phyloP scores from a whole-genome alignment of 805 yeast genomes.

The Naumovozyma dairenensis region DNA sequence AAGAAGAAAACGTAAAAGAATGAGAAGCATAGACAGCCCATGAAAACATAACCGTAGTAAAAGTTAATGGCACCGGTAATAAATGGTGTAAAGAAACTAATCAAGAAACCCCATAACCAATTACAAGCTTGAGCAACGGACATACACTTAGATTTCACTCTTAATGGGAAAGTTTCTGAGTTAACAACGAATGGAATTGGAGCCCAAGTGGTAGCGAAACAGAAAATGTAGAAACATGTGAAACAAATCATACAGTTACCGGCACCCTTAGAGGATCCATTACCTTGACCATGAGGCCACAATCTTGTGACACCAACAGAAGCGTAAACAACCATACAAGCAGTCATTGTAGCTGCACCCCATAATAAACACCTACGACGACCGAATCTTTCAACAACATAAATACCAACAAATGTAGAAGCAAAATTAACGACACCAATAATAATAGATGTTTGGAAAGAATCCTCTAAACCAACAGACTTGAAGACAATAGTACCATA shows the following conservation, averaged over 20 bases:
- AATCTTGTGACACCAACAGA: constrained; percentile 47
- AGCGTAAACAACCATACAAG: constrained; percentile 41
- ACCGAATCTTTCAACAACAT: constrained; percentile 45
- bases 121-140: constrained; percentile 54
- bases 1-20: constrained; percentile 58
- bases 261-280: constrained; percentile 34
- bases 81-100: constrained; percentile 62
- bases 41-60: constrained; percentile 52
- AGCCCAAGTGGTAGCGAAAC: constrained; percentile 71
- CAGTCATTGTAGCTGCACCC: constrained; percentile 41
- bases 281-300: constrained; percentile 30
- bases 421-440: constrained; percentile 52
- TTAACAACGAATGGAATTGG: constrained; percentile 57
- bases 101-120: constrained; percentile 61
- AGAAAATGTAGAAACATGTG: constrained; percentile 61
- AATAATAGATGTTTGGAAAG: constrained; percentile 49
- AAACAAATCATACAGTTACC: constrained; percentile 65
- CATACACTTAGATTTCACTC: constrained; percentile 53
- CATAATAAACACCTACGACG: constrained; percentile 38
- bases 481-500: constrained; percentile 53
- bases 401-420: constrained; percentile 46
- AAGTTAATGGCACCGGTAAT: constrained; percentile 54
- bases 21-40: constrained; percentile 46
- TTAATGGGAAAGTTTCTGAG: constrained; percentile 63
- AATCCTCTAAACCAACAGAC: constrained; percentile 50